These are phyloP conservation scores for Podaxis mareebaensis DNA, from an alignment of 768 basidiomycete species.

Conservation along the genomic window DNA sequence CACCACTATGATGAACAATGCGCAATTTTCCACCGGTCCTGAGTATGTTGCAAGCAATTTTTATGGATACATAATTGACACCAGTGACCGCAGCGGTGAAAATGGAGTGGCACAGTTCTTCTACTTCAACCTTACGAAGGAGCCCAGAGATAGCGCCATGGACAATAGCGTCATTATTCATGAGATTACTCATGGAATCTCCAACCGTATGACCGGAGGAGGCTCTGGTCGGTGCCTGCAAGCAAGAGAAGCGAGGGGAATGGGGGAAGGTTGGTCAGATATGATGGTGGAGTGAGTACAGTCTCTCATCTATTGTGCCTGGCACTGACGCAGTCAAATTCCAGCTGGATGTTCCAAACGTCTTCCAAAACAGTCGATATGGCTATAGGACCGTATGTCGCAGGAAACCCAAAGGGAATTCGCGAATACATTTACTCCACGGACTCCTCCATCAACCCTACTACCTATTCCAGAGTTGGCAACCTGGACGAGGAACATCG, in stretches of 20 bases:
- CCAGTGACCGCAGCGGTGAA: background rate
- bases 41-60: conserved; percentile 31
- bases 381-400: conserved; percentile 52
- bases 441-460: conserved; percentile 30
- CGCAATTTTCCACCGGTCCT: conserved; percentile 43
- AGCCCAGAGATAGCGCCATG: conserved; percentile 51
- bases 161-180: conserved; percentile 58
- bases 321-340: background rate
- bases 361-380: conserved; percentile 37
- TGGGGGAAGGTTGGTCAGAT: conserved; percentile 67
- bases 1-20: conserved; percentile 45
- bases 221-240: conserved; percentile 61
- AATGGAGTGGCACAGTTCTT: conserved; percentile 16
- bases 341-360: conserved; percentile 42
- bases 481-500: conserved; percentile 45
- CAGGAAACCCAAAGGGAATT: conserved; percentile 49
- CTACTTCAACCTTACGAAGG: conserved; percentile 12
- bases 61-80: background rate
- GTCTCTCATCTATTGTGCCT: conserved; percentile 25
- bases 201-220: conserved; percentile 57
- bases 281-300: conserved; percentile 39
- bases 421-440: conserved; percentile 59
- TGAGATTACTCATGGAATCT: conserved; percentile 54
- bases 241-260: conserved; percentile 60
- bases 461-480: conserved; percentile 37